phyloP scores from a whole-genome alignment of 83 land plant genomes.

The Thuja plicata region DNA sequence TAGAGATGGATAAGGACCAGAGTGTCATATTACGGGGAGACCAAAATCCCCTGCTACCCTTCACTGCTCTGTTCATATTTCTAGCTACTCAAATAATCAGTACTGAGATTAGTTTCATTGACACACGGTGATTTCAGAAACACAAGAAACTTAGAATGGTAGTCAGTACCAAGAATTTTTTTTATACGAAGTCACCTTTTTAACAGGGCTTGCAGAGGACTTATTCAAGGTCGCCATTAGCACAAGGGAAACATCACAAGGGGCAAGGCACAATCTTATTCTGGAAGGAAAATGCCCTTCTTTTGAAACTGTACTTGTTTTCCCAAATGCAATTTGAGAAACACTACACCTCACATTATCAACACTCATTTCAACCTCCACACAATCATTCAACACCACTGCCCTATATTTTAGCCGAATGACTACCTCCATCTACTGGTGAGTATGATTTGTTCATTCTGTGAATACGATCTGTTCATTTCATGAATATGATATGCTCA shows the following conservation, averaged over 20 bases:
- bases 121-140: background rate
- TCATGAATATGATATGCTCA: too few relatives aligned
- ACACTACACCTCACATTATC: conserved; percentile 46
- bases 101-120: background rate
- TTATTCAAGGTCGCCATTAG: conserved; percentile 38
- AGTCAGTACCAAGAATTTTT: background rate
- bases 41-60: conserved; percentile 38
- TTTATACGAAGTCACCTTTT: conserved; percentile 21
- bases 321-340: conserved; percentile 26
- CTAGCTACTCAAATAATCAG: conserved; percentile 31
- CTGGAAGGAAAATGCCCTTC: conserved; percentile 50
- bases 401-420: conserved; percentile 49
- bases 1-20: conserved; percentile 3
- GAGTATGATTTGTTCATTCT: too few relatives aligned
- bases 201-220: conserved; percentile 34
- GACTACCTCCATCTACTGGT: conserved; percentile 62
- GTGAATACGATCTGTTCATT: too few relatives aligned
- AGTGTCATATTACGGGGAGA: background rate
- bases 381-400: conserved; percentile 15
- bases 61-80: conserved; percentile 60
- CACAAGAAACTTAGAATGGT: background rate
- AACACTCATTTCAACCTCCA: conserved; percentile 35
- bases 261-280: conserved; percentile 39
- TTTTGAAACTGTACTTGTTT: background rate
- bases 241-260: conserved; percentile 29